Evolutionary conservation across 108 stramenopile species (phyloP).

Genomic region (Parmales sp.): DNA sequence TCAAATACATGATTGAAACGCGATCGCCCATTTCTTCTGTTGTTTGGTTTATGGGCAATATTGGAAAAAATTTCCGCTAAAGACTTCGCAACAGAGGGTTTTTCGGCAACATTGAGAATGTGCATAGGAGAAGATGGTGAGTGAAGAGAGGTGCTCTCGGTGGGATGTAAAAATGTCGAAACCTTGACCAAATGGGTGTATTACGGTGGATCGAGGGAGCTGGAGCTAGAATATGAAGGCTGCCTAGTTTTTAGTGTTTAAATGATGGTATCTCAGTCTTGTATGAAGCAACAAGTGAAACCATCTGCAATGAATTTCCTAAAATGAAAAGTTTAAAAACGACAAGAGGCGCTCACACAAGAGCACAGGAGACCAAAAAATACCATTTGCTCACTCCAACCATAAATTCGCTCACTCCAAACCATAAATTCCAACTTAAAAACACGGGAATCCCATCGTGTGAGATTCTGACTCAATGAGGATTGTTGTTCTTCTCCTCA

Average conservation of each 20-base stretch:
- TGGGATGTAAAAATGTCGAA: too few relatives aligned
- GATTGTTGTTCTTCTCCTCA: not conserved
- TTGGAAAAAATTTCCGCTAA: slow-evolving; percentile 63
- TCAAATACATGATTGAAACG: not conserved
- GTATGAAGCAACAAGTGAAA: too few relatives aligned
- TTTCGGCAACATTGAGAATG: slow-evolving; percentile 93
- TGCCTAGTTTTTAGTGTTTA: too few relatives aligned
- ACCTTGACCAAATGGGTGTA: too few relatives aligned
- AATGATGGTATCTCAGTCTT: too few relatives aligned
- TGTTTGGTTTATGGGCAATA: not conserved
- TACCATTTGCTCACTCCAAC: not conserved
- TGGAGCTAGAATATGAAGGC: too few relatives aligned
- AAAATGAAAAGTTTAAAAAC: not conserved
- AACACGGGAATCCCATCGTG: not conserved
- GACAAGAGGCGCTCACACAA: not conserved
- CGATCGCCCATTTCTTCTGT: not conserved
- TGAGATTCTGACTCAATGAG: not conserved
- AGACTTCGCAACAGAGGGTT: slow-evolving; percentile 87
- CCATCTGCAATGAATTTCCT: not conserved
- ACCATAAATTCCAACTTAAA: not conserved
- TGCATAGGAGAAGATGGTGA: too few relatives aligned
- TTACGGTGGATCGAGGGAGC: too few relatives aligned
- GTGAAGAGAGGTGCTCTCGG: too few relatives aligned
- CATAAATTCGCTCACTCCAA: not conserved
- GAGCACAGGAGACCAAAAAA: not conserved